Evolutionary conservation across 2,329 filamentous ascomycete genomes (phyloP), one percentile per base, ranked within the genome.

Genomic region (Aspergillus carbonarius): DNA sequence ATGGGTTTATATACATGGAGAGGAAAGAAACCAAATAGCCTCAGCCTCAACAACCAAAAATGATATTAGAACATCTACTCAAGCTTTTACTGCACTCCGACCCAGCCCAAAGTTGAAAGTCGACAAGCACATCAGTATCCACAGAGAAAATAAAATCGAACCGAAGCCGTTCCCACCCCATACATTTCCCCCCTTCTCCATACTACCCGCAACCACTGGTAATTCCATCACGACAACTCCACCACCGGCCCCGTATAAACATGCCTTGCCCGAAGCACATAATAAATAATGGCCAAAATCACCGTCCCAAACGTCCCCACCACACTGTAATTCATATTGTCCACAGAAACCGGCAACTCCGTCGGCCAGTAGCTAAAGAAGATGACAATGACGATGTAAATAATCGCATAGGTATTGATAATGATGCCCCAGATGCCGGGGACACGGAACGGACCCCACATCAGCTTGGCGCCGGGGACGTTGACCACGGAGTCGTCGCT

Each of bases 341-440:
- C 63, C 1, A 73, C 65, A 2, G 70, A 75, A 1, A 80, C 75
- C 1, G 69, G 61, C 35, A 75, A 68, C 2, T 63, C 25, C 0
- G 61, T 64, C 0, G 82, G 82, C 68, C 82, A 83, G 60, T 82
- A 82, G 47, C 74, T 73, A 63, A 83, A 81, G 58, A 83, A 72
- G 55, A 81, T 76, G 4, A 79, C 73, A 44, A 81, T 74, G 1
- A 74, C 64, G n/a, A 81, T 72, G 63, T 80, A 84, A 4, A 72
- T 40, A 13, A 81, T 68, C 0, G 78, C 78, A 57, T 74, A 79
- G 5, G 70, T 48, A 55, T 83, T 82, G 56, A 82, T 66, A 1
- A 71, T 56, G 2, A 79, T 68, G 0, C 81, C 80, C 50, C 63
- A 75, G n/a, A 69, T 60, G 0, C 69, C 67, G 1, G 66, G 65